phyloP scores from a whole-genome alignment of 2,329 filamentous ascomycete species.

The Botryosphaeria dothidea region DNA sequence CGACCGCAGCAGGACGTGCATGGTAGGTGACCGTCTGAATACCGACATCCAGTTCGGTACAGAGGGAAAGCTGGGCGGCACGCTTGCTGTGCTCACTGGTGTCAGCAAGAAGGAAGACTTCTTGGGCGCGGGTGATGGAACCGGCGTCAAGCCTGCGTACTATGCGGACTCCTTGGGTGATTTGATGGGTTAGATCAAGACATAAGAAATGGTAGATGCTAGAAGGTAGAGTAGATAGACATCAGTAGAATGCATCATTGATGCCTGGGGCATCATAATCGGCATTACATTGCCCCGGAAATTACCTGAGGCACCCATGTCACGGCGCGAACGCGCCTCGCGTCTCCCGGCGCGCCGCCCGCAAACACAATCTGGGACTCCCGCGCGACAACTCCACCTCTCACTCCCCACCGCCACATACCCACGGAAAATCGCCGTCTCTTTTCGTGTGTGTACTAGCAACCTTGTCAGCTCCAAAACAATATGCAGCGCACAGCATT shows the following conservation, averaged over 20 bases:
- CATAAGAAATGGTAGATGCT: not conserved
- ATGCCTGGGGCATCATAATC: conserved; percentile 2
- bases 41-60: conserved; percentile 97
- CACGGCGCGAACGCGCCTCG: conserved; percentile 17
- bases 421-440: not conserved
- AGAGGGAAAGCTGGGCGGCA: conserved; percentile 86
- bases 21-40: conserved; percentile 92
- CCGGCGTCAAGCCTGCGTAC: conserved; percentile 71
- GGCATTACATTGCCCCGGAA: not conserved
- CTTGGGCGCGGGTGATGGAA: conserved; percentile 66
- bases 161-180: conserved; percentile 87
- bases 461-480: not conserved
- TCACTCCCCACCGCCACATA: not conserved
- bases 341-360: conserved; percentile 18
- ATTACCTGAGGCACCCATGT: too few species aligned
- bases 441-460: not conserved
- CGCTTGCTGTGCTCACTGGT: conserved; percentile 85
- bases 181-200: conserved; percentile 47
- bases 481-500: conserved; percentile 42
- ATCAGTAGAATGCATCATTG: not conserved
- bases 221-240: conserved; percentile 1
- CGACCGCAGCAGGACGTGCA: conserved; percentile 81
- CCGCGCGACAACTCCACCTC: not conserved
- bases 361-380: not conserved
- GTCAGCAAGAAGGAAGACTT: conserved; percentile 85